Percentiles rank a stretch among this genome's conserved stretches.
phyloP scores from a whole-genome alignment of 441 rosid genomes.

The Rhodomyrtus psidioides region DNA sequence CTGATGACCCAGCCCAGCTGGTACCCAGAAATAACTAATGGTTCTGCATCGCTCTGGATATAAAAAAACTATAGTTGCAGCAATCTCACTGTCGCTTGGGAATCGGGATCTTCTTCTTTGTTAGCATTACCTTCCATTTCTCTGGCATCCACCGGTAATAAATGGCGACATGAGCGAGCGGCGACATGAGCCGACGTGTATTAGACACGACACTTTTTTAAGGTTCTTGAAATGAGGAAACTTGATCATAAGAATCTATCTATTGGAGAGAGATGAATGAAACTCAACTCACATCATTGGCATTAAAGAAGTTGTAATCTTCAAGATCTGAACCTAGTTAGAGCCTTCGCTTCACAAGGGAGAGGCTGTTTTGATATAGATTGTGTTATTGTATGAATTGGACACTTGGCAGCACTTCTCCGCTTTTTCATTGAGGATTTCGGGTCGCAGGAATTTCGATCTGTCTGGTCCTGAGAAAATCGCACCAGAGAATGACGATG shows the following conservation, averaged over 20 bases:
- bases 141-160: not conserved
- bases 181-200: not conserved
- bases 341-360: not conserved
- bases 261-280: not conserved
- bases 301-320: too few species aligned
- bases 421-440: not conserved
- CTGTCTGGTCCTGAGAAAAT: not conserved
- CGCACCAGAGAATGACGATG: not conserved
- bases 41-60: not conserved
- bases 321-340: not conserved
- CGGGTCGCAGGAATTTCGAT: not conserved
- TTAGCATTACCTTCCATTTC: not conserved
- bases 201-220: not conserved
- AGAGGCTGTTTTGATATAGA: not conserved
- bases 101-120: not conserved
- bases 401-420: not conserved
- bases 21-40: not conserved
- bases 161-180: not conserved
- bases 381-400: not conserved
- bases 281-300: not conserved
- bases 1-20: not conserved
- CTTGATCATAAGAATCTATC: not conserved
- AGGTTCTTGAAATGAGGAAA: not conserved
- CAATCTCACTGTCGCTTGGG: not conserved
- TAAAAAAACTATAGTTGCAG: not conserved